These are phyloP conservation scores for Dioszegia crocea DNA, from an alignment of 768 basidiomycete genomes.

Conservation along the genomic window DNA sequence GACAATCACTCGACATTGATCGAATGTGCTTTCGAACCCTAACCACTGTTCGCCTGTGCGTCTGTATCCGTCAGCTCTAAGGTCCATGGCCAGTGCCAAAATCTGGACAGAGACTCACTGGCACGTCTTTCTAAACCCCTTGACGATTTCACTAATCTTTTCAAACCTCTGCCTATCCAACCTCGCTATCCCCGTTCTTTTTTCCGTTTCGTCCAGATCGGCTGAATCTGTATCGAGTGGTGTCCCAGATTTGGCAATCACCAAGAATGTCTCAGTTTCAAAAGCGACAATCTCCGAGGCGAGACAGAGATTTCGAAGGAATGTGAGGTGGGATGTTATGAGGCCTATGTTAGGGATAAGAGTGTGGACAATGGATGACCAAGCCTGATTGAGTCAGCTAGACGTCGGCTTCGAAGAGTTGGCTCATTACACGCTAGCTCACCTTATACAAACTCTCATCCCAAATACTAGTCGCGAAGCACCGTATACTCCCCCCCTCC, in stretches of 20 bases:
- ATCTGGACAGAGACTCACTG: conserved; percentile 54
- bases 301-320: conserved; percentile 77
- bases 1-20: conserved; percentile 52
- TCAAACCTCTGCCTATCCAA: conserved; percentile 52
- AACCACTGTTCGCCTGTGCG: conserved; percentile 33
- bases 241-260: conserved; percentile 64
- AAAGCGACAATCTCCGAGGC: conserved; percentile 94
- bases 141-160: conserved; percentile 72
- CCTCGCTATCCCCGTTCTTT: conserved; percentile 46
- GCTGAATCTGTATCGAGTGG: conserved; percentile 40
- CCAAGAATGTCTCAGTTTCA: conserved; percentile 95
- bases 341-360: conserved; percentile 92
- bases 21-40: conserved; percentile 45
- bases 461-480: conserved; percentile 93
- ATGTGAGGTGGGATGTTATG: conserved; percentile 78
- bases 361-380: conserved; percentile 95
- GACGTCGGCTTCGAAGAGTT: too few relatives aligned
- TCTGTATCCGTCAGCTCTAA: conserved; percentile 10
- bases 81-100: too few relatives aligned
- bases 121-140: conserved; percentile 90
- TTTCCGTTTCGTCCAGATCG: conserved; percentile 46
- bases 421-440: background rate
- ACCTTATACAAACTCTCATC: conserved; percentile 96
- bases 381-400: conserved; percentile 62
- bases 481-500: conserved; percentile 55